A percentile compares a stretch with the other conserved stretches of the same genome.
Evolutionary conservation across 192 early-diverging fungal species (phyloP).

Genomic region (Coemansia sp.): DNA sequence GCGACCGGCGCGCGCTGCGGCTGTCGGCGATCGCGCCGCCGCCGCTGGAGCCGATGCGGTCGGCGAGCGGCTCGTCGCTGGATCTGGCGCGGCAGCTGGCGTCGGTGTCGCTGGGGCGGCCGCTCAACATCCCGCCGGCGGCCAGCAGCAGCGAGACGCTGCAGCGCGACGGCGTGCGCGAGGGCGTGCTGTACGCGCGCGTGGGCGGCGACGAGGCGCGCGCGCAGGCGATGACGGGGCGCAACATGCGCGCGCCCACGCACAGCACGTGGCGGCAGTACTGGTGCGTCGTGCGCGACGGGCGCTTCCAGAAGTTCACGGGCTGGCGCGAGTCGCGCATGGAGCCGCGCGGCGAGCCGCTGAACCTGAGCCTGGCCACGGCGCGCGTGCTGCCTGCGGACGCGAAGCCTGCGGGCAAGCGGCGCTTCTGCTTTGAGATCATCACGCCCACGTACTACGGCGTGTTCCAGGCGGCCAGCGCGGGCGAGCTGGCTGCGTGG

Average conservation of each 20-base stretch:
- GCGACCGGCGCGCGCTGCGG: conserved; percentile 14
- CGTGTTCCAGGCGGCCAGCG: conserved; percentile 72
- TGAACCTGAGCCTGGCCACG: conserved; percentile 33
- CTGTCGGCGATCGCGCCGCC: conserved; percentile 26
- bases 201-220: not conserved
- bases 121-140: not conserved
- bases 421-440: conserved; percentile 79
- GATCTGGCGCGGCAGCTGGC: conserved; percentile 14
- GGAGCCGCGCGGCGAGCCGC: conserved; percentile 13
- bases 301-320: conserved; percentile 25
- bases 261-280: conserved; percentile 41
- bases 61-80: conserved; percentile 10
- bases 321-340: conserved; percentile 3
- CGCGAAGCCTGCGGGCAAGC: conserved; percentile 26
- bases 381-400: conserved; percentile 35
- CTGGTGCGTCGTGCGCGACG: conserved; percentile 46
- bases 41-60: conserved; percentile 4
- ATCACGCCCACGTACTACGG: conserved; percentile 72
- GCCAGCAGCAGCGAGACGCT: not conserved
- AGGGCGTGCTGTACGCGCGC: conserved; percentile 44
- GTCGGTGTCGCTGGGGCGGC: conserved; percentile 10
- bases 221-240: conserved; percentile 7
- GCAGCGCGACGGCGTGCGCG: conserved; percentile 26
- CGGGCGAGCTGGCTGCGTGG: conserved; percentile 68
- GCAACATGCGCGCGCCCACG: conserved; percentile 20